phyloP scores from a whole-genome alignment of 164 flowering plant species.

The Vitis labrusca region DNA sequence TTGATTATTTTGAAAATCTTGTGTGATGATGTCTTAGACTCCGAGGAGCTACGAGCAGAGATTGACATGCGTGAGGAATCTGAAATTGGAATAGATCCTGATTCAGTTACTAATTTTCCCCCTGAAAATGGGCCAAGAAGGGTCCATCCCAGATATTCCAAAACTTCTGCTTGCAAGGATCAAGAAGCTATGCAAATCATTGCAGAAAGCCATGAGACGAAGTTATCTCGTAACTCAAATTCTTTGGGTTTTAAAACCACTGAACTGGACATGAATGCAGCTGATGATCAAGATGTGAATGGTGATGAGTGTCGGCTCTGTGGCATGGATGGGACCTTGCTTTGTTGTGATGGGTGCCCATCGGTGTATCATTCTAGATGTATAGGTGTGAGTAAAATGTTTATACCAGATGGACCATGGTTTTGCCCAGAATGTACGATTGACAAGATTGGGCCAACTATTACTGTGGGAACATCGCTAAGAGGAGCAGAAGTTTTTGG shows the following conservation, averaged over 20 bases:
- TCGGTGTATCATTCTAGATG: constrained; percentile 94
- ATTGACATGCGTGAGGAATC: constrained; percentile 66
- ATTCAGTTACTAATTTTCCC: constrained; percentile 25
- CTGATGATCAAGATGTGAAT: constrained; percentile 62
- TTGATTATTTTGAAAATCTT: constrained; percentile 69
- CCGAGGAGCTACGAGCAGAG: constrained; percentile 77
- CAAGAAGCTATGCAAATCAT: constrained; percentile 35
- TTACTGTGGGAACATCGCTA: constrained; percentile 50
- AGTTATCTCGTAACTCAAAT: constrained; percentile 17
- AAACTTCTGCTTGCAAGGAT: constrained; percentile 67
- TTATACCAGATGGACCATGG: constrained; percentile 84
- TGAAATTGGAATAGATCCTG: constrained; percentile 59
- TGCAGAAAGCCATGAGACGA: constrained; percentile 29
- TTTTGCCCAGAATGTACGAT: constrained; percentile 88
- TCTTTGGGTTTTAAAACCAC: constrained; percentile 23
- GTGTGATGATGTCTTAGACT: constrained; percentile 80
- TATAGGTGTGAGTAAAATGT: constrained; percentile 71
- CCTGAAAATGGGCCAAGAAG: constrained; percentile 57
- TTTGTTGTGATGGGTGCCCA: constrained; percentile 99
- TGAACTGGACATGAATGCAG: constrained; percentile 23
- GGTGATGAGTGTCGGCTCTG: constrained; percentile 94
- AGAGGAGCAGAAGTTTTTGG: constrained; percentile 85
- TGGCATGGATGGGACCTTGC: constrained; percentile 95
- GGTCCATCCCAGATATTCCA: constrained; percentile 70
- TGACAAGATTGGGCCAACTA: constrained; percentile 44